A percentile compares a stretch with the other conserved stretches of the same genome.
Conservation (phyloP, 2,329 filamentous ascomycete species). For the Neonectria punicea region DNA sequence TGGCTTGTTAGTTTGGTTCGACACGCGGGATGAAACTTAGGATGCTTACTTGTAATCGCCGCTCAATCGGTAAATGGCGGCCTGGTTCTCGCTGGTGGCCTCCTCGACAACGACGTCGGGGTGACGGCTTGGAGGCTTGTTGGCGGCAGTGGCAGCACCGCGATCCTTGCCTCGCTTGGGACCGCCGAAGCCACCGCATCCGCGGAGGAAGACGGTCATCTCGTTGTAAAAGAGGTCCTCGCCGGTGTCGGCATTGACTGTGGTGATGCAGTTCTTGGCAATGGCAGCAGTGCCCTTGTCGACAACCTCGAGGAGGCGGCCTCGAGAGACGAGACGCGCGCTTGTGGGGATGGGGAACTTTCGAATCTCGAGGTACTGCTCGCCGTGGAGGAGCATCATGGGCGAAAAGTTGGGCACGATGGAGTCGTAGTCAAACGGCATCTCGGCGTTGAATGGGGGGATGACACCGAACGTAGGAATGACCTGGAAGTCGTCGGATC, state of each 20-base stretch:
- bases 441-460: slow-evolving; percentile 86
- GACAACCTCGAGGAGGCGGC: slow-evolving; percentile 89
- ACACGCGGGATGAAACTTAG: background rate
- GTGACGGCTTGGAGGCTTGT: slow-evolving; percentile 79
- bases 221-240: slow-evolving; percentile 98
- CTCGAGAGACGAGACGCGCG: slow-evolving; percentile 78
- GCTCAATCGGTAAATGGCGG: slow-evolving; percentile 90
- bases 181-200: slow-evolving; percentile 90
- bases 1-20: slow-evolving; percentile 36
- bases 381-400: slow-evolving; percentile 98
- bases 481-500: slow-evolving; percentile 90
- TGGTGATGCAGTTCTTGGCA: slow-evolving; percentile 82
- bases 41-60: slow-evolving; percentile 82
- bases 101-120: slow-evolving; percentile 88
- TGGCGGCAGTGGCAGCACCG: slow-evolving; percentile 81
- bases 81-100: slow-evolving; percentile 89
- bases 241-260: slow-evolving; percentile 84
- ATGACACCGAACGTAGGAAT: slow-evolving; percentile 96
- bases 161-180: slow-evolving; percentile 80
- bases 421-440: slow-evolving; percentile 82
- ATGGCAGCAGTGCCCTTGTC: slow-evolving; percentile 95
- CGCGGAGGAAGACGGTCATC: slow-evolving; percentile 89
- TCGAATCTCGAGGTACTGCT: slow-evolving; percentile 96
- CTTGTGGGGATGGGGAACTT: slow-evolving; percentile 92
- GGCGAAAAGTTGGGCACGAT: slow-evolving; percentile 96